Conservation (phyloP, 345 rosid genomes). For the Carallia brachiata region DNA sequence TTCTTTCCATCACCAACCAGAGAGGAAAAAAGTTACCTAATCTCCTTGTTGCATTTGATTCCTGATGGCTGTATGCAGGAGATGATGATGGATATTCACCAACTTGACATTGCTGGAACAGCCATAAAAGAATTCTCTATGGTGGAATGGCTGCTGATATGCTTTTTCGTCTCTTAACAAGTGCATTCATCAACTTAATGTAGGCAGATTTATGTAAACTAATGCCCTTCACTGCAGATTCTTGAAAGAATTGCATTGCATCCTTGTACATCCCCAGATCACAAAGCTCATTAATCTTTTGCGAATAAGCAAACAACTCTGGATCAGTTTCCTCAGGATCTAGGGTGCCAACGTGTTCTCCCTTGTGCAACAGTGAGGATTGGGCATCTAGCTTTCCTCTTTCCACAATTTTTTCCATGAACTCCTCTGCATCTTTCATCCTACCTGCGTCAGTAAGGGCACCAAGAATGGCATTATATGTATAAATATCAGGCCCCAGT, state of each 20-base stretch:
- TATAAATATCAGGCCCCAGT: slow-evolving; percentile 62
- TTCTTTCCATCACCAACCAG: too few species aligned
- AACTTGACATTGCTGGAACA: neutral
- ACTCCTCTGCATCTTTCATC: slow-evolving; percentile 53
- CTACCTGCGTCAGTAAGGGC: slow-evolving; percentile 54
- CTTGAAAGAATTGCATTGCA: slow-evolving; percentile 40
- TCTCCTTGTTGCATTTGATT: neutral
- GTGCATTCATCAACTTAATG: slow-evolving; percentile 49
- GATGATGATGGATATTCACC: neutral
- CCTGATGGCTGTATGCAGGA: neutral
- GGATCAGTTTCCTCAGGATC: slow-evolving; percentile 35
- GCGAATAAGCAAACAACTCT: slow-evolving; percentile 45
- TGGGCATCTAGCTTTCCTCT: slow-evolving; percentile 39
- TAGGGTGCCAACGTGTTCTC: slow-evolving; percentile 10
- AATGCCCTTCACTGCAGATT: slow-evolving; percentile 41
- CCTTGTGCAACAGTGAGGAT: slow-evolving; percentile 25
- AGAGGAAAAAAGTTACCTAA: neutral
- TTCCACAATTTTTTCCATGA: slow-evolving; percentile 47
- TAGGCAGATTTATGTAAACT: slow-evolving; percentile 39
- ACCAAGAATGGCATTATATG: slow-evolving; percentile 54
- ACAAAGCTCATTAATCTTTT: slow-evolving; percentile 67
- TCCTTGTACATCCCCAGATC: slow-evolving; percentile 56
- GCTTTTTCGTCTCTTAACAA: slow-evolving; percentile 55
- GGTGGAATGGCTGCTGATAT: slow-evolving; percentile 28
- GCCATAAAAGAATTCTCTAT: neutral